Percentiles rank a stretch among this genome's conserved stretches.
Evolutionary conservation across 169 alveolate species (phyloP).

Genomic region (Plasmodium sp.): DNA sequence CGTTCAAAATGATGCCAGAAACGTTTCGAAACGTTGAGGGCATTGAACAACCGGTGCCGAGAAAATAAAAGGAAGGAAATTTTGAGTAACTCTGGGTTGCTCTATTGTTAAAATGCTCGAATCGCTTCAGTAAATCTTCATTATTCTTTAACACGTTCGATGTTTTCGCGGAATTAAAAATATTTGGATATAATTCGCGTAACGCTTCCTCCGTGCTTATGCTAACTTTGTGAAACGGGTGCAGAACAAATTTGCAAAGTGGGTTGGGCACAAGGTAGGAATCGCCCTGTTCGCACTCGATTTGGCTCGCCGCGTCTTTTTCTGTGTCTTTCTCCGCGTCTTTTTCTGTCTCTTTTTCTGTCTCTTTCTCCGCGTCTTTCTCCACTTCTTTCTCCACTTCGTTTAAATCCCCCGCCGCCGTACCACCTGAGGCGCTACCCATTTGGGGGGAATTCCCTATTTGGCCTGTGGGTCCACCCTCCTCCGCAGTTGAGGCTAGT

Average conservation of each 20-base stretch:
- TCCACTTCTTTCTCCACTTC: neutral
- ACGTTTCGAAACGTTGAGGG: conserved; percentile 93
- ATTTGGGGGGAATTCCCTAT: neutral
- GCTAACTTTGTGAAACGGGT: conserved; percentile 62
- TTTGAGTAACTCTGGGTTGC: neutral
- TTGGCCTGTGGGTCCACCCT: neutral
- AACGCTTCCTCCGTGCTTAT: conserved; percentile 23
- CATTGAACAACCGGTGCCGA: conserved; percentile 93
- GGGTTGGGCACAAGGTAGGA: conserved; percentile 29
- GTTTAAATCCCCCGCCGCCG: neutral
- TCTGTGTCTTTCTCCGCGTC: neutral
- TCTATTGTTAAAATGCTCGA: conserved; percentile 70
- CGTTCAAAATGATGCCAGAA: conserved; percentile 85
- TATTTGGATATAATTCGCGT: conserved; percentile 47
- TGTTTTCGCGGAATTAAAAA: conserved; percentile 42
- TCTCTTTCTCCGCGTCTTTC: neutral
- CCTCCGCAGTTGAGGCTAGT: neutral
- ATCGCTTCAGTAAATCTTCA: conserved; percentile 62
- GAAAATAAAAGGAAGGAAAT: conserved; percentile 85
- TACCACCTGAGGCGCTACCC: neutral
- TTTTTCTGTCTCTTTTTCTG: neutral
- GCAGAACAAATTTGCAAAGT: conserved; percentile 42
- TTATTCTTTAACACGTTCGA: conserved; percentile 41
- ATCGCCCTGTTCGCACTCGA: neutral
- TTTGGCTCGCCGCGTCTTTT: neutral